These are phyloP conservation scores for Microsporum canis DNA, from an alignment of 2,329 filamentous ascomycete species.

Conservation along the genomic window DNA sequence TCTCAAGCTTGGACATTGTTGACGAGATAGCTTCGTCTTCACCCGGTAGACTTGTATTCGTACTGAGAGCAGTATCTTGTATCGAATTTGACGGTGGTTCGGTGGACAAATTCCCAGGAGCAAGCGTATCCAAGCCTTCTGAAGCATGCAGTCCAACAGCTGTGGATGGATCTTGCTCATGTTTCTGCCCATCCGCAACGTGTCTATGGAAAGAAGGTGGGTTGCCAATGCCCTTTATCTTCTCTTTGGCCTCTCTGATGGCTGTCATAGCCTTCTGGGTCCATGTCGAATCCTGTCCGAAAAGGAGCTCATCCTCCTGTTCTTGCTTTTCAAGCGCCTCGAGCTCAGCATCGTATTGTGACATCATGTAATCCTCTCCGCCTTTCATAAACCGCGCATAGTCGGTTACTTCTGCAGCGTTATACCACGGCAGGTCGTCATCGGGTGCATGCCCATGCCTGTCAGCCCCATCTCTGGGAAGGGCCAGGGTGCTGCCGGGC, in stretches of 20 bases:
- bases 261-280: constrained; percentile 46
- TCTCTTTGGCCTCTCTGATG: constrained; percentile 66
- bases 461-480: constrained; percentile 60
- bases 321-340: constrained; percentile 63
- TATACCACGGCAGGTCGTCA: constrained; percentile 86
- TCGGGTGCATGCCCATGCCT: constrained; percentile 43
- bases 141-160: constrained; percentile 34
- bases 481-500: constrained; percentile 69
- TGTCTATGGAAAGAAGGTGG: constrained; percentile 46
- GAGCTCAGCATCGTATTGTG: constrained; percentile 71
- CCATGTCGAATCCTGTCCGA: constrained; percentile 71
- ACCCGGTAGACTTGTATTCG: constrained; percentile 7
- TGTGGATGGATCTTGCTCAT: constrained; percentile 32
- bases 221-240: constrained; percentile 55
- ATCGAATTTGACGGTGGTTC: constrained; percentile 19
- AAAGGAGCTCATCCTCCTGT: constrained; percentile 80
- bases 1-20: constrained; percentile 11
- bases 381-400: constrained; percentile 95
- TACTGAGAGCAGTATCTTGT: neutral
- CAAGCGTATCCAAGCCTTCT: constrained; percentile 40
- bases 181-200: constrained; percentile 28
- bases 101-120: constrained; percentile 31
- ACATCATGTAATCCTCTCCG: constrained; percentile 72
- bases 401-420: constrained; percentile 84
- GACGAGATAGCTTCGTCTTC: constrained; percentile 9